A percentile compares a stretch with the other conserved stretches of the same genome.
These are phyloP conservation scores for Penicillium canescens DNA, from an alignment of 495 filamentous ascomycete species.

Conservation along the genomic window DNA sequence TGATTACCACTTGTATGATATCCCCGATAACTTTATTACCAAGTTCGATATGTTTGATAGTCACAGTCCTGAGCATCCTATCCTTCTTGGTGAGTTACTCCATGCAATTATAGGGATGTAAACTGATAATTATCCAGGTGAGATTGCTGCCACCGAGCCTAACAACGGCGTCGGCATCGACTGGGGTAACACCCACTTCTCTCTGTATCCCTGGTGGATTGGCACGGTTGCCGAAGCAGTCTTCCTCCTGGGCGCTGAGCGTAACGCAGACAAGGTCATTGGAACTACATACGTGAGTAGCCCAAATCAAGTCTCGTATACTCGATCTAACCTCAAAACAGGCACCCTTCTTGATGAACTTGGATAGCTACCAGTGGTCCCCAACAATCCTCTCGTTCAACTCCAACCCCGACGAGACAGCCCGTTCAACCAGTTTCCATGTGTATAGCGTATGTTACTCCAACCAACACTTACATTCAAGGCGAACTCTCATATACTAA, in stretches of 20 bases:
- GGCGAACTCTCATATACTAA: not conserved
- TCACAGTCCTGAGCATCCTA: conserved; percentile 35
- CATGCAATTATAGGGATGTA: not conserved
- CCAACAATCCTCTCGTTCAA: conserved; percentile 48
- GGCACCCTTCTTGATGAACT: conserved; percentile 49
- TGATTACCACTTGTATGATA: conserved; percentile 53
- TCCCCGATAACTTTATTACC: conserved; percentile 49
- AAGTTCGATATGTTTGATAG: conserved; percentile 58
- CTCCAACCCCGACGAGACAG: conserved; percentile 38
- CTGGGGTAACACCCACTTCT: conserved; percentile 31
- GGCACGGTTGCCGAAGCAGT: conserved; percentile 62
- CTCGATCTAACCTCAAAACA: conserved; percentile 16
- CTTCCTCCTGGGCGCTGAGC: conserved; percentile 64
- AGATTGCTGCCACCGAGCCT: conserved; percentile 52
- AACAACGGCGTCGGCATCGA: conserved; percentile 31
- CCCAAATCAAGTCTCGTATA: not conserved
- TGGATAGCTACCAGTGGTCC: conserved; percentile 49
- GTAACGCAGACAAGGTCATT: conserved; percentile 57
- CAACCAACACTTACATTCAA: not conserved
- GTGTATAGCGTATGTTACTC: conserved; percentile 29
- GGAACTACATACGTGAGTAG: conserved; percentile 39
- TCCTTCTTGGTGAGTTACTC: conserved; percentile 46
- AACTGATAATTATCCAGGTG: conserved; percentile 27
- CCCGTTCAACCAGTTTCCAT: conserved; percentile 46
- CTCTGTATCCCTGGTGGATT: conserved; percentile 53